Percentiles rank a stretch among this genome's conserved stretches.
Conservation (phyloP, 169 alveolate genomes). For the Cyclospora cayetanensis region DNA sequence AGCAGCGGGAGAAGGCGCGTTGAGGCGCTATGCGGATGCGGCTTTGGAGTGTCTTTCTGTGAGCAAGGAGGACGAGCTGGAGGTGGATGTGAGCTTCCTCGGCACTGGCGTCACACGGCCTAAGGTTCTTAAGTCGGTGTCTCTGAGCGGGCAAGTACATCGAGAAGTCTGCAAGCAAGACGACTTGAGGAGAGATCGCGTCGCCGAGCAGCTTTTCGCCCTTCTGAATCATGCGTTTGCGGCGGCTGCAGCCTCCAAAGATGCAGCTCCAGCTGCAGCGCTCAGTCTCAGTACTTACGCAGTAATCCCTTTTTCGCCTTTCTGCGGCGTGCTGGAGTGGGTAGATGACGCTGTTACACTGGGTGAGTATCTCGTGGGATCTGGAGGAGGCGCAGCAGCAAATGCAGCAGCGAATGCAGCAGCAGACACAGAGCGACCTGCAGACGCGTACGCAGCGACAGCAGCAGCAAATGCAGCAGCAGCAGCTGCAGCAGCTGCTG, state of each 20-base stretch:
- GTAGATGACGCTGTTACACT: conserved; percentile 89
- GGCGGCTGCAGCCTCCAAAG: conserved; percentile 12
- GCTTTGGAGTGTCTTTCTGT: neutral
- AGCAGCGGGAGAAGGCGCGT: neutral
- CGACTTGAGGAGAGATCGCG: conserved; percentile 72
- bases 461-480: conserved; percentile 77
- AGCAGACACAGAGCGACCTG: conserved; percentile 76
- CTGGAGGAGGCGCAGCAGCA: conserved; percentile 17
- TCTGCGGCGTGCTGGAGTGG: conserved; percentile 94
- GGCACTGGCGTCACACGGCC: conserved; percentile 57
- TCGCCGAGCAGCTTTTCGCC: conserved; percentile 74
- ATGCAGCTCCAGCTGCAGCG: neutral
- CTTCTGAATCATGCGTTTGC: conserved; percentile 68
- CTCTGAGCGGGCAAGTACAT: conserved; percentile 45
- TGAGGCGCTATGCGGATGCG: neutral
- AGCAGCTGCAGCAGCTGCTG: conserved; percentile 13
- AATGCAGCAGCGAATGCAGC: neutral
- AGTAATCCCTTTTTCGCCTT: conserved; percentile 90
- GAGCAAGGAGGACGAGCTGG: neutral
- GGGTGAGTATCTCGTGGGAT: conserved; percentile 76
- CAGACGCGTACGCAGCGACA: too few relatives aligned
- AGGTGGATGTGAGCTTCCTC: neutral
- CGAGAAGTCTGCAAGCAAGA: conserved; percentile 67
- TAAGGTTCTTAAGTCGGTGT: conserved; percentile 12
- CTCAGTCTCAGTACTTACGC: conserved; percentile 82